Base-by-base conservation (phyloP, 768 basidiomycete genomes). In the Cubamyces sp. region DNA sequence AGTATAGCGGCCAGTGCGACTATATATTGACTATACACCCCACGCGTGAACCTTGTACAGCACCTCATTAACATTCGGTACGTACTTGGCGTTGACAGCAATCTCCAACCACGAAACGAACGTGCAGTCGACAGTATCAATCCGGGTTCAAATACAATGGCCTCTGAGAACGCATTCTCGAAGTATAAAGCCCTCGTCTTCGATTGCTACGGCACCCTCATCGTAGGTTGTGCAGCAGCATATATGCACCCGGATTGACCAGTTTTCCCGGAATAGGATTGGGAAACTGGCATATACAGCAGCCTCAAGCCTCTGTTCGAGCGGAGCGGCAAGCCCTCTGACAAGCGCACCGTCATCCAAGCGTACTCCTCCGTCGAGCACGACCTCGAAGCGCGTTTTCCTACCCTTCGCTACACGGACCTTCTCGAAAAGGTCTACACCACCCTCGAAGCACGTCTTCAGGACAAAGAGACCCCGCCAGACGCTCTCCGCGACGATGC, bases 131-230 rank as follows among this genome's bases (percentile, higher is more conserved):
- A 8, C 28, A 8, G 28, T 3, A 30, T 11, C 34, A 5, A 6
- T 11, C 11, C 9, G 34, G 11, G 9, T 34, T 34, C 52, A 14
- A 49, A 25, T 16, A 61, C 42, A 50, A 64, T 53, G 56, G 57
- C 45, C 28, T 40, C 46, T 48, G 51, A 21, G 57, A 47, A 45
- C 53, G 18, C 48, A 3, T 54, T 74, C 41, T 56, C 70, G 3
- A 66, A 73, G 47, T 73, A 67, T 71, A 79, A 77, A 60, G 81
- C 81, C 23, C 79, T 92, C 45, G 76, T 90, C 50, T 89, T 90
- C 69, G 91, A 93, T 65, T 87, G 89, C 62, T 92, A 91, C 64
- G 90, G 87, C 3, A 92, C 91, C 0, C 82, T 92, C 52, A 75
- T 84, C 46, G 86, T 85, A 71, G 54, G 78, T 71, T 9, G 48